Evolutionary conservation across 306 rosid genomes (phyloP), one percentile per base, ranked within the genome.

Genomic region (Biancaea sappan): DNA sequence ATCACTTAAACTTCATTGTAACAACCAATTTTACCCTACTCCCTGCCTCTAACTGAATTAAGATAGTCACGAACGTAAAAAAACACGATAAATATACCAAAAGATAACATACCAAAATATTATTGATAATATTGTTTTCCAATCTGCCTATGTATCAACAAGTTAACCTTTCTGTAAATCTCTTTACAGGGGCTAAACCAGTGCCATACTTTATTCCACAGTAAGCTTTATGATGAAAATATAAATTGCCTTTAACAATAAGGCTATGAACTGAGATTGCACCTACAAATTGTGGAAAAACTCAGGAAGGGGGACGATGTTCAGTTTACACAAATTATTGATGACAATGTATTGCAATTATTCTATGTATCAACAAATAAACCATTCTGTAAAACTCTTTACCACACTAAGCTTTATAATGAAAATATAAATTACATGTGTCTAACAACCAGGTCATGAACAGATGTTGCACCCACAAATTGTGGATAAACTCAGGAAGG

Each of bases 31-130:
- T 34, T 54, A 63, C 54, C n/a, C 31, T 25, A 18, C 31, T 1
- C 25, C 37, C 57, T 13, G 40, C 59, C 58, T 63, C 59, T 47
- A 51, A 76, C 51, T 51, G 59, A 50, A 78, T 61, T 28, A 51
- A 56, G 64, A 46, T 15, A 64, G 15, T 52, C 21, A 60, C 40
- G 37, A 50, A 37, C 38, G 28, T 70, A n/a, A n/a, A n/a, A n/a
- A n/a, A n/a, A n/a, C 44, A 66, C 10, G 19, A 35, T 11, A 35
- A 61, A 61, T 35, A 10, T 18, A 29, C 22, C 22, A 29, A 13
- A 61, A 35, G 11, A 16, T n/a, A 0, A 62, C 2, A 62, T 9
- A 24, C 22, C 1, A 12, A 35, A 40, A 19, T 4, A 62, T 60
- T 19, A 62, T 35, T 62, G 29, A 61, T 10, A 28, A 37, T 37